A percentile compares a stretch with the other conserved stretches of the same genome.
phyloP scores from a whole-genome alignment of 2,329 filamentous ascomycete species.

The Lachnellula occidentalis region DNA sequence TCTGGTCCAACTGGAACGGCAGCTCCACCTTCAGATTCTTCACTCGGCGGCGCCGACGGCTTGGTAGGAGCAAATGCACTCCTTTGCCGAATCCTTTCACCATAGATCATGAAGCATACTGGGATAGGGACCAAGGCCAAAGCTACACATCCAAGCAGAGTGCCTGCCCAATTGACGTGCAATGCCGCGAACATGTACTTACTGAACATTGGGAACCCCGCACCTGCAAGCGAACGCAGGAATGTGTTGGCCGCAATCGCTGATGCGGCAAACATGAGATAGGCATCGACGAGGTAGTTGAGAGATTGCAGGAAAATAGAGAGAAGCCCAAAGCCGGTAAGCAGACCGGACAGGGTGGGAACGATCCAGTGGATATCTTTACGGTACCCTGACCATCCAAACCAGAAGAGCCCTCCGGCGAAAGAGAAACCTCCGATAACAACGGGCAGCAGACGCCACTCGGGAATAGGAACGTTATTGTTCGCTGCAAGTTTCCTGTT shows the following conservation, averaged over 20 bases:
- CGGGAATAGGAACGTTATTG: constrained; percentile 57
- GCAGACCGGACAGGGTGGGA: constrained; percentile 54
- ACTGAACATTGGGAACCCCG: constrained; percentile 75
- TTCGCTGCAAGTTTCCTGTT: constrained; percentile 63
- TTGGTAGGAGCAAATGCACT: constrained; percentile 51
- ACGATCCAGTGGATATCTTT: constrained; percentile 57
- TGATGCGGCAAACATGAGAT: constrained; percentile 58
- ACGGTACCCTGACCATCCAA: constrained; percentile 59
- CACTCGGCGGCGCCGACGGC: constrained; percentile 11
- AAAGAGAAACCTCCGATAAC: constrained; percentile 56
- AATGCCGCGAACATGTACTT: constrained; percentile 62
- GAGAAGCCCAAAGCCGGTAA: constrained; percentile 71
- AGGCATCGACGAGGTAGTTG: constrained; percentile 76
- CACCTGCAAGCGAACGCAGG: constrained; percentile 70
- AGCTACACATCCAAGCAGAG: constrained; percentile 57
- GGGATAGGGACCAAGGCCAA: constrained; percentile 55
- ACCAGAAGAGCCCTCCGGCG: constrained; percentile 67
- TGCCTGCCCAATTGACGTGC: constrained; percentile 57
- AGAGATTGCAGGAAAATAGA: constrained; percentile 76
- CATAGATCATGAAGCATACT: constrained; percentile 56
- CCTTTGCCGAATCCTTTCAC: constrained; percentile 48
- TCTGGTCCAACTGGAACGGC: neutral
- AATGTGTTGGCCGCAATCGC: constrained; percentile 81
- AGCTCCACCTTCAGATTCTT: constrained; percentile 14
- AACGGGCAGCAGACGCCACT: constrained; percentile 61